These are phyloP conservation scores for Spathaspora hagerdaliae DNA, from an alignment of 805 yeast genomes.

Conservation along the genomic window DNA sequence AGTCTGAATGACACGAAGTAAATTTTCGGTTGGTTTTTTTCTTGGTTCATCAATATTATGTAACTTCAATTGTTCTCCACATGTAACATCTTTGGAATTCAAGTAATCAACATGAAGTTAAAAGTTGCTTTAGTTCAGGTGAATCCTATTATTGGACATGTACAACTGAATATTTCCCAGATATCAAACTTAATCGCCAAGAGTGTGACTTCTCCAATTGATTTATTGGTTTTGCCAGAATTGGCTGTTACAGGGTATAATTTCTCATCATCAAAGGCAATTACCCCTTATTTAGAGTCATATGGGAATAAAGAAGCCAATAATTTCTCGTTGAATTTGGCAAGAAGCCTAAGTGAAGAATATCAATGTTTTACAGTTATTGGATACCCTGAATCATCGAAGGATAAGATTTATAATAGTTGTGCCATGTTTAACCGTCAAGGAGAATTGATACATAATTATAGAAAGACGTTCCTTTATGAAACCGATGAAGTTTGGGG, in stretches of 20 bases:
- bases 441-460: constrained; percentile 61
- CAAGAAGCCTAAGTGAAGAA: constrained; percentile 44
- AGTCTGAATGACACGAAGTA: no score
- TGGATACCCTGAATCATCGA: constrained; percentile 72
- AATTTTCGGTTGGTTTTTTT: no score
- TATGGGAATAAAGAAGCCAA: constrained; percentile 28
- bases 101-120: constrained; percentile 35
- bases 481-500: constrained; percentile 83
- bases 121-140: constrained; percentile 65
- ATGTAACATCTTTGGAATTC: neutral
- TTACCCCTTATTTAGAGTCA: constrained; percentile 55
- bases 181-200: constrained; percentile 40
- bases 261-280: constrained; percentile 45
- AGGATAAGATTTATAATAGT: constrained; percentile 55
- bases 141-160: constrained; percentile 59
- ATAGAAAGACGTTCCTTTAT: constrained; percentile 73
- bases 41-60: no score
- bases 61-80: no score
- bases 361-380: constrained; percentile 64
- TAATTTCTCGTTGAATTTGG: constrained; percentile 46
- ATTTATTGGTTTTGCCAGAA: constrained; percentile 79
- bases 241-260: constrained; percentile 82
- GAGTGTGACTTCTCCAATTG: constrained; percentile 35
- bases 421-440: constrained; percentile 58
- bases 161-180: constrained; percentile 49